A percentile compares a stretch with the other conserved stretches of the same genome.
Conservation (phyloP, 139 green algal genomes). For the Diplosphaera chodatii region DNA sequence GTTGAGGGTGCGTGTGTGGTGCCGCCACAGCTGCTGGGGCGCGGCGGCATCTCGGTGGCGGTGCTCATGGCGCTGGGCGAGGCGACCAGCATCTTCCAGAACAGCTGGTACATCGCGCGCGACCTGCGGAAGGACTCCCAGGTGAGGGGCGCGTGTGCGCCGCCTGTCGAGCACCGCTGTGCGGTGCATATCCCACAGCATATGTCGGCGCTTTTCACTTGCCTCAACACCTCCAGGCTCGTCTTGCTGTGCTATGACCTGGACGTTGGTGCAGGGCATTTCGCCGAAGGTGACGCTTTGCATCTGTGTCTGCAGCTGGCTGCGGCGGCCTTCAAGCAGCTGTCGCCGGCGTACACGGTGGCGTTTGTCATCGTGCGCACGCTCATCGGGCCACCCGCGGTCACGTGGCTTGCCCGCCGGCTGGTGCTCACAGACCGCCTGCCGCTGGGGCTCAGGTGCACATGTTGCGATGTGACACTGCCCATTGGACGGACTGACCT, state of each 20-base stretch:
- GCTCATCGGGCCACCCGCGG: neutral
- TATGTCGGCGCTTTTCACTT: too few species aligned
- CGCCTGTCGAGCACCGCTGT: too few species aligned
- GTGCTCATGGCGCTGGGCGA: conserved; percentile 17
- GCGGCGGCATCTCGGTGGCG: conserved; percentile 12
- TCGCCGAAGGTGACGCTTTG: neutral
- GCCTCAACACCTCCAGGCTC: too few species aligned
- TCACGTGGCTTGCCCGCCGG: neutral
- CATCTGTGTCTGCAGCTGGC: neutral
- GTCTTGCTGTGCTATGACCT: neutral
- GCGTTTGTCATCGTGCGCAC: conserved; percentile 8
- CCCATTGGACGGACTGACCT: neutral
- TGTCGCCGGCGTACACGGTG: conserved; percentile 13
- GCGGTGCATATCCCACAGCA: too few species aligned
- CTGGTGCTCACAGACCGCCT: neutral
- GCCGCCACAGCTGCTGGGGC: neutral
- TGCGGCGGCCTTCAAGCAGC: neutral
- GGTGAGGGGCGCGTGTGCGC: too few species aligned
- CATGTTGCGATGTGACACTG: neutral
- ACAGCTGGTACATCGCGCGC: conserved; percentile 9
- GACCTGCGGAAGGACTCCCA: neutral
- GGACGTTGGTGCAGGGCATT: too few species aligned
- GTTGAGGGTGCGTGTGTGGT: too few species aligned
- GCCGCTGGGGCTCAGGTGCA: neutral
- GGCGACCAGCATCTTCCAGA: conserved; percentile 13